Evolutionary conservation across 2,329 filamentous ascomycete species (phyloP), one percentile per base, ranked within the genome.

Genomic region (Chaetomium strumarium): DNA sequence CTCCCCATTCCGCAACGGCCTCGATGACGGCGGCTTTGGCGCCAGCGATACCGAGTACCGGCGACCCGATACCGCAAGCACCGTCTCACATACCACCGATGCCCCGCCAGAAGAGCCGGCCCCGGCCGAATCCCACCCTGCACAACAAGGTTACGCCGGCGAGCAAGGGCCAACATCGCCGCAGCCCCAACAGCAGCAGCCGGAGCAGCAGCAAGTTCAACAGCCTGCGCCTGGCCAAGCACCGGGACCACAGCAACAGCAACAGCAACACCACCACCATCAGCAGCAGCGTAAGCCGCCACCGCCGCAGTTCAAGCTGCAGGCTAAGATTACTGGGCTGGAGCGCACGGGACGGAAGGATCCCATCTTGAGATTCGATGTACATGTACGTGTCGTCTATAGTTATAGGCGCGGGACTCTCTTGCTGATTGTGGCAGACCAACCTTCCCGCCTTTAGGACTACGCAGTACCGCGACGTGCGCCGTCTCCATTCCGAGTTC

Each of bases 361-460:
- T 64, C 90, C 91, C 1, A 90, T 97, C 60, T 72, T 99, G 55
- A 83, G 90, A 62, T 99, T 99, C 67, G 93, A 99, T 72, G 90
- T 97, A 58, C 90, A 99, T 72, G 93, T 97, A 84, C 67, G 85
- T 9, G 9, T 30, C 20, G 13, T 12, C 19, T 37, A 14, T n/a
- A 10, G 8, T n/a, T 8, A 3, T 7, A 24, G 24, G 24, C 24
- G 24, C 24, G 13, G 3, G 30, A 7, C 20, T 11, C 30, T 40
- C 31, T 43, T 19, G n/a, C 63, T 68, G 57, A 67, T 60, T 20
- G 34, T 29, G 38, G 3, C 52, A 99, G 93, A 99, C 93, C 60
- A 99, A 99, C 71, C 86, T 99, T n/a, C 91, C 92, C 49, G 92
- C 92, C 62, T 99, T 96, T 71, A 84, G 93, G 63, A 99, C 93